Evolutionary conservation across 140 eudicot species (phyloP), one percentile per base, ranked within the genome.

Genomic region (Oenanthe javanica): DNA sequence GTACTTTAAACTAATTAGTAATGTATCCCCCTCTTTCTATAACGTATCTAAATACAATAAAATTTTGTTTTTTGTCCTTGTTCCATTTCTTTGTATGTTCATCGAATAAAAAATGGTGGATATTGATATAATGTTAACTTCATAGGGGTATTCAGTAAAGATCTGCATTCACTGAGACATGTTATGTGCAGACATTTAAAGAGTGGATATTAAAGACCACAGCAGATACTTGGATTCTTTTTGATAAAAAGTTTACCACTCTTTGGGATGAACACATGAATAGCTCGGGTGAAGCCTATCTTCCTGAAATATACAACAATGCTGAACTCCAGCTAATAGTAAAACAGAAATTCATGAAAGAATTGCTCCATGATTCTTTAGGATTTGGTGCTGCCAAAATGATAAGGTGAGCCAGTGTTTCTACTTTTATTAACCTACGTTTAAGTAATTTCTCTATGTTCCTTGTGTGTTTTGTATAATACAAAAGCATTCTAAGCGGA

Each of bases 371-470:
- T 45, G 98, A 93, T 77, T 81, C 92, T 4, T 93, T 93, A 76
- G 98, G 98, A 80, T 93, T 93, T 77, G 97, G 93, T 81, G 86
- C 98, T 86, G 98, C 94, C 74, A 88, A 93, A 87, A 93, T 93
- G 98, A 91, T 91, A 74, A 87, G 97, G 98, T 93, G 77, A 61
- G 48, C 2, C 12, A 47, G 57, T 79, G 9, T 14, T 50, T 61
- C 36, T 8, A 7, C 7, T 61, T 61, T 1, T 61, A n/a, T 61
- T n/a, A 61, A 61, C 70, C 19, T 61, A 21, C 25, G 21, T 4
- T 50, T 5, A 54, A 14, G 19, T 15, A 54, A 6, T 50, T 50
- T 54, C 1, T 54, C n/a, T 54, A 14, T 54, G 61, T 54, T 54
- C 16, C 61, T 13, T 18, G n/a, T 15, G 18, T 54, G 4, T 54